A percentile compares a stretch with the other conserved stretches of the same genome.
Evolutionary conservation across 2,329 filamentous ascomycete species (phyloP).

Genomic region (Gliomastix tumulicola): DNA sequence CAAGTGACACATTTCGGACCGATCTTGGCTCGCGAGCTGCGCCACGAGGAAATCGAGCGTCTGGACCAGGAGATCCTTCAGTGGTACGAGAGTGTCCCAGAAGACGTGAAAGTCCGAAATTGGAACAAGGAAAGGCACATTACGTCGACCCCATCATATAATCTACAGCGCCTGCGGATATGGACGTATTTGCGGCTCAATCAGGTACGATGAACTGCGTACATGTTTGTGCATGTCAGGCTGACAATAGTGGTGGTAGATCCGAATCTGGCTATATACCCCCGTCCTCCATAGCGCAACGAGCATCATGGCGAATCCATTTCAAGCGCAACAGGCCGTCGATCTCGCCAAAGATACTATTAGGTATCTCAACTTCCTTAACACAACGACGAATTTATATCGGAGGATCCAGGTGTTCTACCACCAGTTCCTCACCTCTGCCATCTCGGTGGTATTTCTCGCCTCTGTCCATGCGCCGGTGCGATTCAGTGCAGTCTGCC

Average conservation of each 20-base stretch:
- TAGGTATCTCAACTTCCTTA: constrained; percentile 61
- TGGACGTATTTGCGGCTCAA: constrained; percentile 83
- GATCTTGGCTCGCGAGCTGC: constrained; percentile 54
- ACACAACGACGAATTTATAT: constrained; percentile 67
- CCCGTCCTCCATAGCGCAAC: constrained; percentile 79
- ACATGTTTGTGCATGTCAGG: background rate
- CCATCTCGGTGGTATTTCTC: constrained; percentile 69
- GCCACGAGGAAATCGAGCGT: constrained; percentile 68
- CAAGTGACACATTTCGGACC: constrained; percentile 65
- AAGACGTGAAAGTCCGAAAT: constrained; percentile 50
- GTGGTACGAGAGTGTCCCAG: constrained; percentile 76
- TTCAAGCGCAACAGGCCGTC: constrained; percentile 67
- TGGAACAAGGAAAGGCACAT: constrained; percentile 46
- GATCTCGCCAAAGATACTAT: constrained; percentile 74
- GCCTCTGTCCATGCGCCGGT: constrained; percentile 70
- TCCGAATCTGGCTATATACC: constrained; percentile 82
- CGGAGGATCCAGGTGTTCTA: constrained; percentile 68
- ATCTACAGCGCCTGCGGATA: constrained; percentile 67
- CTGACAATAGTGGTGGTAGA: constrained; percentile 24
- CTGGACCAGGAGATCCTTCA: constrained; percentile 78
- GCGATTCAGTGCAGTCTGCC: constrained; percentile 59
- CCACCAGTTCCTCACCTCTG: constrained; percentile 72
- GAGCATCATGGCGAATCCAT: constrained; percentile 71
- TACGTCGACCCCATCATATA: constrained; percentile 53
- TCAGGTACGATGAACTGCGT: constrained; percentile 48